Base-by-base conservation (phyloP, 768 basidiomycete genomes). In the Pisolithus microcarpus region DNA sequence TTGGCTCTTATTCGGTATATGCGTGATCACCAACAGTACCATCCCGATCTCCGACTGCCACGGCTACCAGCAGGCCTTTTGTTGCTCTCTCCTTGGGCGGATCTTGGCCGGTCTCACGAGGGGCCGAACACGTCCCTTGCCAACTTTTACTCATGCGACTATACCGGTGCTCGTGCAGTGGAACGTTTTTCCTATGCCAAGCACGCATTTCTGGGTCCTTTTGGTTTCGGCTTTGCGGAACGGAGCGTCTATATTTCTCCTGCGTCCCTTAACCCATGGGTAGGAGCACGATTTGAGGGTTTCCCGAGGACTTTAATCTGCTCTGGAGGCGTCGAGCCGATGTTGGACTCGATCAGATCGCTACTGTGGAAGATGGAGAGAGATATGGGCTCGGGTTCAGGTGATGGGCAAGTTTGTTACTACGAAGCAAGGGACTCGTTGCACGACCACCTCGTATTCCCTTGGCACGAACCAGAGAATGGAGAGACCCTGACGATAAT, bases 241-340 rank as follows among this genome's bases (percentile, higher is more conserved):
- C 66, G 65, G 11, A 81, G 75, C 51, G 66, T 63, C n/a, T 84
- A 81, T 57, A 69, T 86, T 24, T 85, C 82, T 0, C 83, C 84
- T 3, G 77, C 76, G 13, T 82, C 79, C 5, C 57, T 71, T 21
- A 60, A 75, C 43, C 64, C 74, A 1, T 59, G 60, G 10, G 60
- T 75, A 31, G 34, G 57, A 1, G 66, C 75, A 7, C 58, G 67
- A 45, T 86, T 84, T 62, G 68, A 68, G 38, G 75, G 72, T 7
- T 85, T 81, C 60, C 84, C 82, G 3, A 68, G 75, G 46, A 84
- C 83, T 0, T 79, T 81, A 61, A 74, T 86, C 31, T 71, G 75
- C 19, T 74, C 73, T 1, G 84, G 82, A 4, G 80, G 77, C 3
- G 77, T 75, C 0, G 84, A 87, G 58, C 59, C 78, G 0, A 54